A percentile compares a stretch with the other conserved stretches of the same genome.
These are phyloP conservation scores for Rostrohypoxylon terebratum DNA, from an alignment of 495 filamentous ascomycete genomes.

Conservation along the genomic window DNA sequence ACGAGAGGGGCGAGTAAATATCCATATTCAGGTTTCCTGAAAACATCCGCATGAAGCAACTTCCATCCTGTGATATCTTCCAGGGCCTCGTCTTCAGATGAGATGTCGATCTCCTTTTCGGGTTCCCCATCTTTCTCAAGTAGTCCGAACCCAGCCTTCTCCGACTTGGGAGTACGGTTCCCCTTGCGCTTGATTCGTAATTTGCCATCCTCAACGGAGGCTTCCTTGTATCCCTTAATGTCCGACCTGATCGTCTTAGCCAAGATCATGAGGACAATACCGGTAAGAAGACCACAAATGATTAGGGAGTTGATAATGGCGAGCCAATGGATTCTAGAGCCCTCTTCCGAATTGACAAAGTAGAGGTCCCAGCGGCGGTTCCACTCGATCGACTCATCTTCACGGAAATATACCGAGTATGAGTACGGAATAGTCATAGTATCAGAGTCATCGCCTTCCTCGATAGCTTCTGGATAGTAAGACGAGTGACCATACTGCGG, in stretches of 20 bases:
- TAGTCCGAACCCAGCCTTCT: conserved; percentile 69
- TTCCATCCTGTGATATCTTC: conserved; percentile 96
- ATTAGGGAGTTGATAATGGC: conserved; percentile 92
- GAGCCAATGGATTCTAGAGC: conserved; percentile 88
- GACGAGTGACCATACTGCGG: conserved; percentile 70
- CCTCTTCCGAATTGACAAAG: conserved; percentile 90
- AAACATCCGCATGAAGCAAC: conserved; percentile 93
- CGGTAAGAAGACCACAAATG: conserved; percentile 84
- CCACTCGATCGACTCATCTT: conserved; percentile 88
- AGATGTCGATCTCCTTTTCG: conserved; percentile 66
- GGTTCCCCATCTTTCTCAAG: conserved; percentile 73
- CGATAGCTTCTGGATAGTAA: conserved; percentile 65
- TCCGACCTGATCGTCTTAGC: conserved; percentile 84
- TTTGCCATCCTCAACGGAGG: conserved; percentile 75
- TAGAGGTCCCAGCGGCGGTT: conserved; percentile 90
- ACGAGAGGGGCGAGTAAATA: conserved; percentile 85
- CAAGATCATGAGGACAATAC: conserved; percentile 87
- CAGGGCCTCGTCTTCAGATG: conserved; percentile 79
- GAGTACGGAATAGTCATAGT: conserved; percentile 86
- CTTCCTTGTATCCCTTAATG: conserved; percentile 77
- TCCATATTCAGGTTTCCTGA: conserved; percentile 79
- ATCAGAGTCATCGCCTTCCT: conserved; percentile 70
- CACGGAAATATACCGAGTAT: conserved; percentile 92
- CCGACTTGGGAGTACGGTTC: conserved; percentile 58
- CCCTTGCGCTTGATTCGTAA: conserved; percentile 61